phyloP scores from a whole-genome alignment of 1,284 basidiomycete species.

The Naganishia sp. region DNA sequence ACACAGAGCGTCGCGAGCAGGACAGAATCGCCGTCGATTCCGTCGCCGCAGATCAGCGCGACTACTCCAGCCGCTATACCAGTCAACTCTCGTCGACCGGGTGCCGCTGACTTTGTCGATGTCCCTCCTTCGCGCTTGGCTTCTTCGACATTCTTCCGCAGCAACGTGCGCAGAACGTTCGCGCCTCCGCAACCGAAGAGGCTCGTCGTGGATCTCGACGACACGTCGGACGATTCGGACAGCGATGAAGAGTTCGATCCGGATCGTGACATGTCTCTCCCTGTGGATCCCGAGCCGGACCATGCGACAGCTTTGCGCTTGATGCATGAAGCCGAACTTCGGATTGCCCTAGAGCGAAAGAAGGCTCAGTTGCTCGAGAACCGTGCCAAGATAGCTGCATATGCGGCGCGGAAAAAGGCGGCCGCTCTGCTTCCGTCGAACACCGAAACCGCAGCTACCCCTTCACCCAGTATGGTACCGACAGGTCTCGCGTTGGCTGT shows the following conservation, averaged over 20 bases:
- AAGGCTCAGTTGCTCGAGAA: slow-evolving; percentile 14
- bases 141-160: slow-evolving; percentile 23
- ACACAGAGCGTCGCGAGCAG: neutral
- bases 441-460: neutral
- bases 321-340: slow-evolving; percentile 22
- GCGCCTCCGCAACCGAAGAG: slow-evolving; percentile 20
- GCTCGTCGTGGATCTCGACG: slow-evolving; percentile 19
- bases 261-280: neutral
- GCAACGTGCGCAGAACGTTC: slow-evolving; percentile 19
- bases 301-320: slow-evolving; percentile 12
- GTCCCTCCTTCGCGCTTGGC: slow-evolving; percentile 16
- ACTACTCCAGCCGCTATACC: neutral
- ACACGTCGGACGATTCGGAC: slow-evolving; percentile 16
- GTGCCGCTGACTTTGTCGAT: slow-evolving; percentile 21
- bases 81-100: slow-evolving; percentile 15
- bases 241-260: slow-evolving; percentile 7
- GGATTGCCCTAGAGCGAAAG: slow-evolving; percentile 18
- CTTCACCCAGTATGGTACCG: neutral
- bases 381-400: slow-evolving; percentile 17
- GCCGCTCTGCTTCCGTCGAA: neutral
- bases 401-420: slow-evolving; percentile 17
- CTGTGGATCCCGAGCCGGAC: neutral
- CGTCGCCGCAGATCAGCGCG: neutral
- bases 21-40: neutral
- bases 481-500: slow-evolving; percentile 1